Percentiles rank a stretch among this genome's conserved stretches.
phyloP scores from a whole-genome alignment of 345 rosid genomes.

The Hirschfeldia incana region DNA sequence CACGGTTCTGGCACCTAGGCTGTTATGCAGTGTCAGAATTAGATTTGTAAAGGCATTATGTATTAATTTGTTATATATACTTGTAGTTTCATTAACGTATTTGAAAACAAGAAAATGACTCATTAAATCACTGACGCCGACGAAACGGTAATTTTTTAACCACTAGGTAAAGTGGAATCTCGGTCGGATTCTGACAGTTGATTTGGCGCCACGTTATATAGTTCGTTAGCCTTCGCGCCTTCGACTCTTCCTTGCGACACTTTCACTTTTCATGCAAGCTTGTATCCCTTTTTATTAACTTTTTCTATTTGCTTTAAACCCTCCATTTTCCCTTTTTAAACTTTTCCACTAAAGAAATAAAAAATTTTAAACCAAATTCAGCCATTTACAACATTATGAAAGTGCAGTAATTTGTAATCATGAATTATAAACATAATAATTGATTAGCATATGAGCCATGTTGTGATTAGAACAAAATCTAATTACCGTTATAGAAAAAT shows the following conservation, averaged over 20 bases:
- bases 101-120: neutral
- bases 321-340: neutral
- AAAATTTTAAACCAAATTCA: neutral
- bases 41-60: neutral
- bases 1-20: neutral
- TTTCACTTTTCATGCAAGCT: conserved; percentile 25
- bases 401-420: conserved; percentile 22
- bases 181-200: conserved; percentile 17
- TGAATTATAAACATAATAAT: conserved; percentile 35
- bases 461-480: conserved; percentile 8
- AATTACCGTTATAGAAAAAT: conserved; percentile 34
- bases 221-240: conserved; percentile 40
- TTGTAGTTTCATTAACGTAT: neutral
- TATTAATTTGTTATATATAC: neutral
- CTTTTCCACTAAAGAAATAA: conserved; percentile 8
- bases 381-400: conserved; percentile 25
- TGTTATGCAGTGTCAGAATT: no score
- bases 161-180: conserved; percentile 22
- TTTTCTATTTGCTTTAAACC: conserved; percentile 12
- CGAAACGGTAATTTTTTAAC: neutral
- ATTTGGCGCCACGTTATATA: conserved; percentile 33
- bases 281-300: neutral
- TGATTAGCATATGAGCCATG: conserved; percentile 36
- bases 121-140: neutral
- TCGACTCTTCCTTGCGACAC: conserved; percentile 32